Evolutionary conservation across 225 moss, liverwort and hornwort genomes (phyloP), one percentile per base, ranked within the genome.

Genomic region (Antitrichia curtipendula): DNA sequence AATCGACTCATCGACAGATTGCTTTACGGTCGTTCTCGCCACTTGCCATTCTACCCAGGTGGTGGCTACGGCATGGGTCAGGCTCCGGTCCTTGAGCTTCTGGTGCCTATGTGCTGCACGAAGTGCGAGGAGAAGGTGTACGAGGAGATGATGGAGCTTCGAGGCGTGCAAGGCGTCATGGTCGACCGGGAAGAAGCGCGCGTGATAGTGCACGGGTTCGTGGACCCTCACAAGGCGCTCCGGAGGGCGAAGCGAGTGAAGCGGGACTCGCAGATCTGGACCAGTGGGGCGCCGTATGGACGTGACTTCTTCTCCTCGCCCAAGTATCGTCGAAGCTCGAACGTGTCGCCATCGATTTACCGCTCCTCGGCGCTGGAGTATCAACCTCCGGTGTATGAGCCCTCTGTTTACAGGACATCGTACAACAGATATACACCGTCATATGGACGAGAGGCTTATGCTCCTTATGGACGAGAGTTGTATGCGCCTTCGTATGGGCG

Each of bases 71-170:
- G 84, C 71, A 20, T 65, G 3, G 87, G 87, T 17, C 60, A 76
- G 14, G 31, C 86, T 24, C 89, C 89, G 2, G 89, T 71, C 34
- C 81, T 92, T 57, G 93, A 93, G 82, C 88, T 93, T 12, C 52
- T 89, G 50, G 93, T 93, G 82, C 93, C 93, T 14, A 92, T 93
- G 92, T 93, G 93, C 70, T 93, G 93, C 53, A 1, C 13, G 41
- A 92, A 93, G 89, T 93, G 93, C 52, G 90, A 92, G 79, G 93
- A 93, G 89, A 93, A 91, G 85, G 75, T 87, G 14, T 90, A 90
- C 43, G 93, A 93, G 86, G 89, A 88, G 78, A 88, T 93, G 90
- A 84, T 92, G 89, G 93, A 93, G 59, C 89, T 93, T 7, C 82
- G 88, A 12, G 92, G 93, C 15, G 92, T 93, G 50, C 90, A 90